Evolutionary conservation across 2,329 filamentous ascomycete genomes (phyloP).

Genomic region (Sclerotiophoma versabilis): DNA sequence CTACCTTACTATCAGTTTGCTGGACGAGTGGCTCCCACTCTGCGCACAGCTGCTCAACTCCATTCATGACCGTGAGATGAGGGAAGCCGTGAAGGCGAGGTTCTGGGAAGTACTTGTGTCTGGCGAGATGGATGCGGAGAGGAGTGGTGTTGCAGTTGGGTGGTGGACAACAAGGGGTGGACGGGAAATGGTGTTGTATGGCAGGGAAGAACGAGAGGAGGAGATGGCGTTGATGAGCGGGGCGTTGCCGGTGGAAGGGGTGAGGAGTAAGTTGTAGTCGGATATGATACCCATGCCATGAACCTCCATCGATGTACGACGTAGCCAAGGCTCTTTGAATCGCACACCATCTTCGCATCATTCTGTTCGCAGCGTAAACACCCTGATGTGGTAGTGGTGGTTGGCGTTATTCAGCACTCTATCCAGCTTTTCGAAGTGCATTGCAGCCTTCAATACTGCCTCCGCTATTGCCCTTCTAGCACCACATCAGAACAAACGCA

Average conservation of each 20-base stretch:
- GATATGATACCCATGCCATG: too few relatives aligned
- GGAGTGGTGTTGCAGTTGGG: constrained; percentile 76
- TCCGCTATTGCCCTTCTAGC: too few relatives aligned
- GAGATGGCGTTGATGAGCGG: constrained; percentile 63
- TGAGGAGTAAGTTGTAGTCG: constrained; percentile 60
- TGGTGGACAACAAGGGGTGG: constrained; percentile 82
- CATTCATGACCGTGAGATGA: constrained; percentile 68
- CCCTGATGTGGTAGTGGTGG: too few relatives aligned
- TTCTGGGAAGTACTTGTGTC: constrained; percentile 81
- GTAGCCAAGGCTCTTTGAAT: too few relatives aligned
- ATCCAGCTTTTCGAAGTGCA: too few relatives aligned
- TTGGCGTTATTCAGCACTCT: too few relatives aligned
- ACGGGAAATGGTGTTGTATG: constrained; percentile 62
- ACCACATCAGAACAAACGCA: too few relatives aligned
- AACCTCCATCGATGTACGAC: too few relatives aligned
- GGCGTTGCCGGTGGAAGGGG: constrained; percentile 51
- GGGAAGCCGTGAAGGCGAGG: constrained; percentile 70
- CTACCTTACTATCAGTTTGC: constrained; percentile 70
- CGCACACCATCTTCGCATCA: too few relatives aligned
- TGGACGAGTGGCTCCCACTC: constrained; percentile 83
- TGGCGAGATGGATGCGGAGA: constrained; percentile 88
- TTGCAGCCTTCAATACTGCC: too few relatives aligned
- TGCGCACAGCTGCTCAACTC: constrained; percentile 71
- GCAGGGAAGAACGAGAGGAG: constrained; percentile 59
- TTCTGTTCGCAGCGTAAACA: too few relatives aligned